Percentiles rank a stretch among this genome's conserved stretches.
Evolutionary conservation across 108 stramenopile genomes (phyloP).

Genomic region (Cylindrotheca closterium): DNA sequence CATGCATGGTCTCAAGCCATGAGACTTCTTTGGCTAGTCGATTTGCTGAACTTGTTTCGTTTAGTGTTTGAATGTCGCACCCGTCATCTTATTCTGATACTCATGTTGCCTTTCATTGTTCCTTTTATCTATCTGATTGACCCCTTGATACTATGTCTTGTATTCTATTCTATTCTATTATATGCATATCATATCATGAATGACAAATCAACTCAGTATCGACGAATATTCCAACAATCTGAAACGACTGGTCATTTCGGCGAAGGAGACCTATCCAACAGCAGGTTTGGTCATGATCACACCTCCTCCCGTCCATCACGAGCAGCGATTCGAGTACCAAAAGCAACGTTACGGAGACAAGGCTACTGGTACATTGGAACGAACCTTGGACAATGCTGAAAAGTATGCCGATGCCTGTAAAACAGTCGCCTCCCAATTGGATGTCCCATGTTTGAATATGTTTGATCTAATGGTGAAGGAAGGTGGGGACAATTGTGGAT

Average conservation of each 20-base stretch:
- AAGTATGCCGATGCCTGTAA: conserved; percentile 54
- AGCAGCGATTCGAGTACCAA: conserved; percentile 52
- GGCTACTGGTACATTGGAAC: conserved; percentile 57
- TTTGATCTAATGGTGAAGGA: conserved; percentile 50
- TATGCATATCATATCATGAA: too few species aligned
- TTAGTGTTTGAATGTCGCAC: too few species aligned
- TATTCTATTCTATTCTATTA: too few species aligned
- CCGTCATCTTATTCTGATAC: too few species aligned
- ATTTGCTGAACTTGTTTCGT: too few species aligned
- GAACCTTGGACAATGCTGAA: conserved; percentile 53
- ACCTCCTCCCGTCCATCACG: conserved; percentile 73
- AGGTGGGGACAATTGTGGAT: conserved; percentile 29
- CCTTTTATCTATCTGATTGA: too few species aligned
- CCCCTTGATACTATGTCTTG: too few species aligned
- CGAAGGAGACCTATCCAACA: conserved; percentile 28
- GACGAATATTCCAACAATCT: conserved; percentile 65
- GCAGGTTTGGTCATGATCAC: conserved; percentile 61
- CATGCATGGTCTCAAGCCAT: too few species aligned
- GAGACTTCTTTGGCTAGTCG: too few species aligned
- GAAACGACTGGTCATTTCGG: conserved; percentile 44
- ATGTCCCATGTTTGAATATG: conserved; percentile 50
- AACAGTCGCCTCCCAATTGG: conserved; percentile 42
- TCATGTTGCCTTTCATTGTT: too few species aligned
- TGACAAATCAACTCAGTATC: too few species aligned
- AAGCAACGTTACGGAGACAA: conserved; percentile 63